Conservation (phyloP, 352 stramenopile species). For the Blastocystis sp. region DNA sequence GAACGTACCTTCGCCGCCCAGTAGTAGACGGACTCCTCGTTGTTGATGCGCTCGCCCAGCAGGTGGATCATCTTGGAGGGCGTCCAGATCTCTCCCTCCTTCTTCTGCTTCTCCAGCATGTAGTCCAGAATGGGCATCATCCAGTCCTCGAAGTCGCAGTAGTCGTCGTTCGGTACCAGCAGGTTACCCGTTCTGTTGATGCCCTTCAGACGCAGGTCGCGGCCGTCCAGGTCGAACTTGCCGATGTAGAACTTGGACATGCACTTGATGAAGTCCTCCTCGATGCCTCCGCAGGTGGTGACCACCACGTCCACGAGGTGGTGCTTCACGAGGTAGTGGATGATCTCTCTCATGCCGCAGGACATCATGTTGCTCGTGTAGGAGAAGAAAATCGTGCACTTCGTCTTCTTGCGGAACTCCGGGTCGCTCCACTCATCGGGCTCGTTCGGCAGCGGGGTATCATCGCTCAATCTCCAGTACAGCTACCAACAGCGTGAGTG, state of each 20-base stretch:
- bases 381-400: conserved; percentile 96
- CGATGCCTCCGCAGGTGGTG: conserved; percentile 83
- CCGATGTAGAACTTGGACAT: conserved; percentile 95
- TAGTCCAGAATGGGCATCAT: conserved; percentile 87
- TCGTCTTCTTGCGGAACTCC: conserved; percentile 79
- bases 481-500: conserved; percentile 74
- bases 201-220: conserved; percentile 86
- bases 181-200: conserved; percentile 99
- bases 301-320: conserved; percentile 97
- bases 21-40: conserved; percentile 96
- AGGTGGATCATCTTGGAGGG: conserved; percentile 92
- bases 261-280: conserved; percentile 99
- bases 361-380: conserved; percentile 99
- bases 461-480: conserved; percentile 90
- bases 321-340: conserved; percentile 94
- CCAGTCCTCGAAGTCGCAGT: conserved; percentile 96
- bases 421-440: conserved; percentile 83
- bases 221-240: conserved; percentile 88
- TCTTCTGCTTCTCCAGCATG: conserved; percentile 96
- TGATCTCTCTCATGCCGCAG: conserved; percentile 91
- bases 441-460: conserved; percentile 84
- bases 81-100: conserved; percentile 83
- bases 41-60: conserved; percentile 93
- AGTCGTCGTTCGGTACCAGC: conserved; percentile 99
- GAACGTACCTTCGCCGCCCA: conserved; percentile 85